These are phyloP conservation scores for Torulaspora pretoriensis DNA, from an alignment of 1,139 yeast species.

Conservation along the genomic window DNA sequence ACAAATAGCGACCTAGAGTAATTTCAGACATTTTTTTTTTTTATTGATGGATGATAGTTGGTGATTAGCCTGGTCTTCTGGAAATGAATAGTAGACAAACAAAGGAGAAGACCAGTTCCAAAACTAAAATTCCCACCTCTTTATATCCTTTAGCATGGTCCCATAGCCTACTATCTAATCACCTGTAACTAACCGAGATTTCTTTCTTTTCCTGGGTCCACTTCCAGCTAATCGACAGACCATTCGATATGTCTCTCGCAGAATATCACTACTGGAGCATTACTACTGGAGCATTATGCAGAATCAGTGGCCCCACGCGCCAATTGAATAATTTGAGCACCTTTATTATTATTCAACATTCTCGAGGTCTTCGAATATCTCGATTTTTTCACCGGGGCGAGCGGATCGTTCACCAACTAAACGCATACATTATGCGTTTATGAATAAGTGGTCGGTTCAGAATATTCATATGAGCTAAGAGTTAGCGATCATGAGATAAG, in stretches of 20 bases:
- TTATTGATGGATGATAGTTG: constrained; percentile 2
- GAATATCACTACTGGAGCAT: neutral
- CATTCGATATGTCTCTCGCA: neutral
- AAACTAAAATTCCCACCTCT: neutral
- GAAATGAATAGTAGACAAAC: neutral
- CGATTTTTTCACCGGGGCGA: neutral
- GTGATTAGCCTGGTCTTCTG: constrained; percentile 4
- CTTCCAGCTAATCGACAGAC: neutral
- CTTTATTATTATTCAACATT: neutral
- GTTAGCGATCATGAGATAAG: no score
- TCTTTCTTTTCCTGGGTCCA: constrained; percentile 1
- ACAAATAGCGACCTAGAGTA: constrained; percentile 58
- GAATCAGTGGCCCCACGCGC: neutral
- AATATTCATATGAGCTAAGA: no score
- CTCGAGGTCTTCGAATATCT: neutral
- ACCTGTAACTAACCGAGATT: constrained; percentile 2
- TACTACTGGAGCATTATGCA: constrained; percentile 1
- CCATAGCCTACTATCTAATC: neutral
- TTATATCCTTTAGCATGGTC: constrained; percentile 3
- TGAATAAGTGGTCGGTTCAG: constrained; percentile 2
- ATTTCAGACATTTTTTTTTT: constrained; percentile 36
- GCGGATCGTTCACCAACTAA: constrained; percentile 5
- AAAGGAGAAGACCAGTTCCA: neutral
- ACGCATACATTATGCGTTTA: constrained; percentile 6
- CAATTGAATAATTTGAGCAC: constrained; percentile 1